A percentile compares a stretch with the other conserved stretches of the same genome.
phyloP scores from a whole-genome alignment of 441 rosid species.

The Populus hybrid region DNA sequence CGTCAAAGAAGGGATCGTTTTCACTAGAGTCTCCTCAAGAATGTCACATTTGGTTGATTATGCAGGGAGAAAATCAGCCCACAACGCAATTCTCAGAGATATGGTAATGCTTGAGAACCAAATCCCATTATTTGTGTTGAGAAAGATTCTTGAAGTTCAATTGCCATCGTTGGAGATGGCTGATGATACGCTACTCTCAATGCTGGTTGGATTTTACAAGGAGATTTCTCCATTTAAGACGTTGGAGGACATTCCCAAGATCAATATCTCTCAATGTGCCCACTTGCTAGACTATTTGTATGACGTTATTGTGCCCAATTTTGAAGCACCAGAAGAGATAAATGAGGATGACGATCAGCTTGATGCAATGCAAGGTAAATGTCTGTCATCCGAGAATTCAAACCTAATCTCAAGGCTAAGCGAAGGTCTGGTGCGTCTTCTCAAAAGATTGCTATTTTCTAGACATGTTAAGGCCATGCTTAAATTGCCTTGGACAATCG shows the following conservation, averaged over 20 bases:
- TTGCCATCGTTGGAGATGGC: neutral
- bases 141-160: neutral
- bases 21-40: neutral
- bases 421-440: conserved; percentile 12
- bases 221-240: conserved; percentile 52
- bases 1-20: neutral
- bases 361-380: conserved; percentile 8
- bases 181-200: neutral
- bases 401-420: conserved; percentile 11
- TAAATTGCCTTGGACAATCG: conserved; percentile 43
- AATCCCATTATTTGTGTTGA: neutral
- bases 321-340: conserved; percentile 14
- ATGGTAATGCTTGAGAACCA: neutral
- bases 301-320: conserved; percentile 30
- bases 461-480: conserved; percentile 27
- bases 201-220: conserved; percentile 24
- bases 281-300: conserved; percentile 57
- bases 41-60: neutral
- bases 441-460: conserved; percentile 28
- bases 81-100: neutral
- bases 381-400: neutral
- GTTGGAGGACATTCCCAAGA: neutral
- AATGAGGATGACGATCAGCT: neutral
- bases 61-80: neutral
- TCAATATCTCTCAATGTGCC: neutral